Base-by-base conservation (phyloP, 2,329 filamentous ascomycete species). In the Mycosphaerella sp. region DNA sequence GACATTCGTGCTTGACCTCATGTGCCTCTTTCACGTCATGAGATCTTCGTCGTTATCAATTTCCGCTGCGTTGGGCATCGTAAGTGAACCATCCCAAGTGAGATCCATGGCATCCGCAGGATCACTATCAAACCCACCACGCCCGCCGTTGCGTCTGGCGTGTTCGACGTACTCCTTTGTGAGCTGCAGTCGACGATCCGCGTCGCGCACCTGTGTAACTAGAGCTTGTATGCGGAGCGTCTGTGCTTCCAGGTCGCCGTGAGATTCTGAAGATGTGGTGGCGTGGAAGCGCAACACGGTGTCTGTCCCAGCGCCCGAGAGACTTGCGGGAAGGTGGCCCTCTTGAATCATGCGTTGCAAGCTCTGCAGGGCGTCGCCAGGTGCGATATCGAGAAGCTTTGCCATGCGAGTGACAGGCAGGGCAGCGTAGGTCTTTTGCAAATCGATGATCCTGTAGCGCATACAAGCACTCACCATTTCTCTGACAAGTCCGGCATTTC, bases 401-500 rank as follows among this genome's bases (percentile, higher is more conserved):
- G 78, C 71, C 25, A 82, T 75, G 43, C 76, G 75, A 4, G 73
- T 68, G 8, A 84, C 70, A 3, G 79, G 77, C 30, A 85, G 71
- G 5, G 81, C 79, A 28, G 78, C 77, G 64, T 91, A 96, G 3
- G 87, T 82, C 46, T 80, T 78, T 40, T 84, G 82, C 21, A 97
- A 75, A 53, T 82, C 82, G 30, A 85, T 74, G 51, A 97, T 80
- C 53, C 86, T 83, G 73, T 85, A 89, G 61, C 83, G 82, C 59
- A 86, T 82, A 64, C 90, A 87, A 8, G 86, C 82, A 16, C 78
- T 73, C 35, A 85, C 67, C 9, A 91, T 83, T 65, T 88, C 81
- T 4, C 74, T 71, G 10, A 95, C 75, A 12, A 97, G 78, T 3
- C 83, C 80, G 3, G 72, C 68, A 62, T 94, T 97, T 41, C 80